Conservation (phyloP, 1,284 basidiomycete species). For the Cryptococcus sp. region DNA sequence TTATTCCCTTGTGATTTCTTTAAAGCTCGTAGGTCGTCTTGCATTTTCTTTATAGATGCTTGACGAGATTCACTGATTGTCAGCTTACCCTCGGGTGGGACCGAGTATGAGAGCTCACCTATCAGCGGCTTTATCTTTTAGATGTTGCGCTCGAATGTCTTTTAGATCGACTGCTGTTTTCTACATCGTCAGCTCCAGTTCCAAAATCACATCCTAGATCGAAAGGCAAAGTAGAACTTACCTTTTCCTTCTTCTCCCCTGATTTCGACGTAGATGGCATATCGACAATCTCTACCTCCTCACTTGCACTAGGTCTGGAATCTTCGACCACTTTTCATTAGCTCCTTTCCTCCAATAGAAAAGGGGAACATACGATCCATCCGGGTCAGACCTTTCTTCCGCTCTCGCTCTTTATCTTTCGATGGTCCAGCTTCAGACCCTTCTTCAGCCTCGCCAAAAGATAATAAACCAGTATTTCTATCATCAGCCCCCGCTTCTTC, state of each 20-base stretch:
- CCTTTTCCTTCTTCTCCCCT: conserved; percentile 42
- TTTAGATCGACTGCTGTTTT: conserved; percentile 54
- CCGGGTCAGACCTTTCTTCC: conserved; percentile 73
- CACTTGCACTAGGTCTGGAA: conserved; percentile 19
- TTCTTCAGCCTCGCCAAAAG: conserved; percentile 78
- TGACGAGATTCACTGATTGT: conserved; percentile 59
- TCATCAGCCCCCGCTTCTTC: neutral
- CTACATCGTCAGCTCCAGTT: conserved; percentile 1
- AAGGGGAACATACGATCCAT: conserved; percentile 64
- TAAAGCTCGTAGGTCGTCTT: conserved; percentile 76
- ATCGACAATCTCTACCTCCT: conserved; percentile 18
- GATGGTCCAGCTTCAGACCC: conserved; percentile 48
- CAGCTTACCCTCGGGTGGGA: neutral
- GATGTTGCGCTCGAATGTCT: conserved; percentile 68
- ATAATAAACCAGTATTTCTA: conserved; percentile 81
- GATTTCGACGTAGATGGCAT: conserved; percentile 25
- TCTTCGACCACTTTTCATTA: conserved; percentile 54
- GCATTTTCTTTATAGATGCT: conserved; percentile 79
- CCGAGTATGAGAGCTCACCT: conserved; percentile 49
- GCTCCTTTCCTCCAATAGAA: neutral
- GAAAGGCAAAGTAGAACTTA: conserved; percentile 1
- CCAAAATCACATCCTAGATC: neutral
- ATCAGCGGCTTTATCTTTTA: conserved; percentile 59
- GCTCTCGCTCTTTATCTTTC: conserved; percentile 52
- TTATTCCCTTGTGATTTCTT: conserved; percentile 42